Evolutionary conservation across 2,329 filamentous ascomycete genomes (phyloP).

Genomic region (Ophiostoma perfectum): DNA sequence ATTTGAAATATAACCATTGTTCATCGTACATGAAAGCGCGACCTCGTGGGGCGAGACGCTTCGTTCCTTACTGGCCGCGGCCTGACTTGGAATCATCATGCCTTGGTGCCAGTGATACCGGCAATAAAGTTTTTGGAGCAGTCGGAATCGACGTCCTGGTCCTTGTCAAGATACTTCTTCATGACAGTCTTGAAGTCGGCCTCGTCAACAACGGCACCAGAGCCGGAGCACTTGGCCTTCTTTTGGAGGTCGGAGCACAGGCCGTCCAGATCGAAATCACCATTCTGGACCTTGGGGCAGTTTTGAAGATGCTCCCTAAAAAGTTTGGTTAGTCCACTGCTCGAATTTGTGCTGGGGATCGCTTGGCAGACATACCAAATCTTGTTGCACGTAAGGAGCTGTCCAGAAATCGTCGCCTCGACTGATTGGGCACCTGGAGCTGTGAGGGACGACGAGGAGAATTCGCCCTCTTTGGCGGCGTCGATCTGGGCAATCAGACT

Average conservation of each 20-base stretch:
- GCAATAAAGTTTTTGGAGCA: constrained; percentile 18
- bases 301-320: constrained; percentile 81
- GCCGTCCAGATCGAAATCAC: constrained; percentile 88
- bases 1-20: not conserved
- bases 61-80: not conserved
- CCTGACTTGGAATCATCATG: not conserved
- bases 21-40: constrained; percentile 6
- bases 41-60: not conserved
- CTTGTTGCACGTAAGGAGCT: constrained; percentile 75
- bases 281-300: constrained; percentile 80
- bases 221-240: constrained; percentile 92
- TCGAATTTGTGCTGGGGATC: too few species aligned
- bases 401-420: constrained; percentile 40
- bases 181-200: constrained; percentile 80
- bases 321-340: constrained; percentile 23
- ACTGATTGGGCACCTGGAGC: constrained; percentile 31
- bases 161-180: constrained; percentile 54
- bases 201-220: constrained; percentile 82
- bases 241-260: constrained; percentile 88
- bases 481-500: constrained; percentile 76
- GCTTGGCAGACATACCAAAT: constrained; percentile 66
- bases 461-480: constrained; percentile 61
- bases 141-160: constrained; percentile 28
- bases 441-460: constrained; percentile 23
- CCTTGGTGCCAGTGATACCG: constrained; percentile 2